Evolutionary conservation across 2,329 filamentous ascomycete species (phyloP).

Genomic region (Apiospora aurea): DNA sequence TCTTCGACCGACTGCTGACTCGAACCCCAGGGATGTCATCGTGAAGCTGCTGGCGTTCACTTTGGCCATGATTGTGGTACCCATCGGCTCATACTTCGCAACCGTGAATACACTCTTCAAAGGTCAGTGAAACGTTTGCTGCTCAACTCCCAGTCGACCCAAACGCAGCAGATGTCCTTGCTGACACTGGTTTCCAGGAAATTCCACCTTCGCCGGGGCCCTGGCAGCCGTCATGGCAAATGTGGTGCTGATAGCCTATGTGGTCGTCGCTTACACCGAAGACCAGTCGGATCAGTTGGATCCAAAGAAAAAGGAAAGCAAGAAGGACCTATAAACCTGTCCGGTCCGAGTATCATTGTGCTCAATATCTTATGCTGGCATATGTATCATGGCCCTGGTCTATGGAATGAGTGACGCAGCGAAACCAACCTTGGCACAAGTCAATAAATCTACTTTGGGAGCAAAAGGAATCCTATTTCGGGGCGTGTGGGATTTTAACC

Average conservation of each 20-base stretch:
- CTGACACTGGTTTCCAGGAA: conserved; percentile 62
- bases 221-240: conserved; percentile 90
- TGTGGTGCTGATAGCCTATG: conserved; percentile 86
- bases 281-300: conserved; percentile 65
- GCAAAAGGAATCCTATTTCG: background rate
- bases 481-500: background rate
- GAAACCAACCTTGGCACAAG: background rate
- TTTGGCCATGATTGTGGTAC: conserved; percentile 85
- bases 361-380: background rate
- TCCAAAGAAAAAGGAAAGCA: conserved; percentile 51
- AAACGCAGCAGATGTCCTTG: background rate
- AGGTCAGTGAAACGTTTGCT: conserved; percentile 58
- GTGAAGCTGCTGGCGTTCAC: conserved; percentile 90
- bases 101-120: conserved; percentile 79
- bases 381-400: background rate
- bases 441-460: background rate
- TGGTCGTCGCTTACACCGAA: conserved; percentile 90
- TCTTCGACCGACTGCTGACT: background rate
- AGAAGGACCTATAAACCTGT: conserved; percentile 49
- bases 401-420: background rate
- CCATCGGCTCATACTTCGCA: conserved; percentile 88
- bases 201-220: conserved; percentile 85
- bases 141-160: background rate
- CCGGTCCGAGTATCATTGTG: background rate
- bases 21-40: conserved; percentile 74